Conservation (phyloP, 2,329 filamentous ascomycete species). For the Thielaviopsis populi region DNA sequence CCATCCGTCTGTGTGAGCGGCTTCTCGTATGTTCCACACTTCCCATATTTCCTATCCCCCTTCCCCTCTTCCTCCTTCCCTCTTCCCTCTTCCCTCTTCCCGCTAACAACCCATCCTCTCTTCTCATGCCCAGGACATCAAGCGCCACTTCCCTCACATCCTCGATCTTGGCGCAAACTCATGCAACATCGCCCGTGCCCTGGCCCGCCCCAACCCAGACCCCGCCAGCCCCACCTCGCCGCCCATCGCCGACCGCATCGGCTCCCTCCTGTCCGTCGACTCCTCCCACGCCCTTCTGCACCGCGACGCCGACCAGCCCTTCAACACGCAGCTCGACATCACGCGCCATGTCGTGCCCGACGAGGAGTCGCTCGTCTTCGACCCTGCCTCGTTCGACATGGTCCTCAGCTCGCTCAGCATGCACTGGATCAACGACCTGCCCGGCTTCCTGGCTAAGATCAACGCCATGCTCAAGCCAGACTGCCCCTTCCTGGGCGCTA, state of each 20-base stretch:
- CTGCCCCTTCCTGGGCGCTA: constrained; percentile 80
- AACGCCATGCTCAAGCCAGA: constrained; percentile 83
- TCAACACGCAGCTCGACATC: constrained; percentile 60
- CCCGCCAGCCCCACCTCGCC: constrained; percentile 40
- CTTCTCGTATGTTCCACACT: constrained; percentile 47
- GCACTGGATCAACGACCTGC: constrained; percentile 97
- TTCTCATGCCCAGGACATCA: constrained; percentile 55
- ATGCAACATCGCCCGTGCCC: constrained; percentile 77
- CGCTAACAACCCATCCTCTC: not conserved
- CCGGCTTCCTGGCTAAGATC: constrained; percentile 67
- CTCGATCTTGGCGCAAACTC: constrained; percentile 92
- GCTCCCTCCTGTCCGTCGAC: constrained; percentile 64
- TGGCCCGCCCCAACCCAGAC: constrained; percentile 56
- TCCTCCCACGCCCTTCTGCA: constrained; percentile 64
- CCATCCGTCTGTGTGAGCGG: constrained; percentile 66
- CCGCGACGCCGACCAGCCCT: constrained; percentile 59
- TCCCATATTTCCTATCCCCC: too few species aligned
- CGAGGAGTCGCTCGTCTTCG: constrained; percentile 66
- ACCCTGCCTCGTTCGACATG: constrained; percentile 66
- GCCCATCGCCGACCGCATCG: constrained; percentile 56
- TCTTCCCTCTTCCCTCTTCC: not conserved
- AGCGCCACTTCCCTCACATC: constrained; percentile 66
- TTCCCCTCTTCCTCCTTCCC: not conserved
- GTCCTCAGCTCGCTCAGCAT: constrained; percentile 78
- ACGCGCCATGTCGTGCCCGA: constrained; percentile 59